Evolutionary conservation across 164 flowering plant genomes (phyloP).

Genomic region (Hamamelis virginiana): DNA sequence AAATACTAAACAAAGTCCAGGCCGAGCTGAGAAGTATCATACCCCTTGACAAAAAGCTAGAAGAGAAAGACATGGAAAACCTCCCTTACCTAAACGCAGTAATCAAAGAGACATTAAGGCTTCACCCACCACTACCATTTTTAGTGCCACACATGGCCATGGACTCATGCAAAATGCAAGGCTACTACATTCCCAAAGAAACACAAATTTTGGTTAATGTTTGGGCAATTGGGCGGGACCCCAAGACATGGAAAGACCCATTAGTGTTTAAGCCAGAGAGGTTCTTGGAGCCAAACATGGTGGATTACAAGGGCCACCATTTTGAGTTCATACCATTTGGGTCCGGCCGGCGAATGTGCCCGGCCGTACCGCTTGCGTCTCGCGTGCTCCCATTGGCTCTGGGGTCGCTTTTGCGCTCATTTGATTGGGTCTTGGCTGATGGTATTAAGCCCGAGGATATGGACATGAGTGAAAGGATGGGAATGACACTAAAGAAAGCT

Average conservation of each 20-base stretch:
- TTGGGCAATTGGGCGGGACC: conserved; percentile 58
- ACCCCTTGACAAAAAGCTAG: conserved; percentile 16
- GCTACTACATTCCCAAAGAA: conserved; percentile 40
- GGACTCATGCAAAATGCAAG: conserved; percentile 32
- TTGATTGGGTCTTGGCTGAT: conserved; percentile 28
- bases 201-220: conserved; percentile 50
- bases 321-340: conserved; percentile 48
- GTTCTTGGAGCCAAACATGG: conserved; percentile 26
- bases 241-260: conserved; percentile 43
- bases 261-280: conserved; percentile 47
- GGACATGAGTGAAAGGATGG: conserved; percentile 33
- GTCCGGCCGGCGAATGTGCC: conserved; percentile 41
- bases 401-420: conserved; percentile 23
- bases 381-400: conserved; percentile 27
- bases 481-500: conserved; percentile 26
- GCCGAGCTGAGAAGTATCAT: conserved; percentile 28
- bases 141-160: conserved; percentile 51
- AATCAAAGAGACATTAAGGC: conserved; percentile 49
- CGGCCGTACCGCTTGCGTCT: conserved; percentile 27
- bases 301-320: conserved; percentile 40
- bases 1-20: conserved; percentile 27
- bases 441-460: conserved; percentile 22
- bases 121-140: conserved; percentile 58
- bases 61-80: conserved; percentile 42
- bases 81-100: conserved; percentile 53